Conservation (phyloP, 495 filamentous ascomycete genomes). For the Aspergillus affinis region DNA sequence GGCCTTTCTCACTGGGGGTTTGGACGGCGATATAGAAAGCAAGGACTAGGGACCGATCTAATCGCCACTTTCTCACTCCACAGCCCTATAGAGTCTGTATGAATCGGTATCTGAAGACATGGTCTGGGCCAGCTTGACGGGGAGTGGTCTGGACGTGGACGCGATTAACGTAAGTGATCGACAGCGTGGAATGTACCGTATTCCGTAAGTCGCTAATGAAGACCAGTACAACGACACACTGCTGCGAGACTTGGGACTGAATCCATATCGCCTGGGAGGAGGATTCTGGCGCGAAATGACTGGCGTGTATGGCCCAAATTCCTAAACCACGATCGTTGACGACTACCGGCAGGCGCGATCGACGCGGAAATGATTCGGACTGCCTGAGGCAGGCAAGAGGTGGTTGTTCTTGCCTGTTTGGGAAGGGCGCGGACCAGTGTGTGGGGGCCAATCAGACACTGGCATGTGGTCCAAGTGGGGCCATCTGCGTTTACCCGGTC, state of each 20-base stretch:
- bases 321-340: constrained; percentile 32
- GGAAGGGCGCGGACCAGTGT: too few relatives aligned
- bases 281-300: constrained; percentile 24
- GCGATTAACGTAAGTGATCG: constrained; percentile 26
- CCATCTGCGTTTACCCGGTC: too few relatives aligned
- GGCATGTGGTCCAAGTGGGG: too few relatives aligned
- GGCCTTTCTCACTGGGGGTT: constrained; percentile 48
- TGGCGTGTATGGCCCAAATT: constrained; percentile 28
- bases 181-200: not conserved
- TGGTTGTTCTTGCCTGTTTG: too few relatives aligned
- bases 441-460: too few relatives aligned
- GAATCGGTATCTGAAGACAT: constrained; percentile 29
- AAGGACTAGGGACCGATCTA: not conserved
- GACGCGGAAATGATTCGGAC: not conserved
- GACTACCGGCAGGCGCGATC: constrained; percentile 21
- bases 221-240: constrained; percentile 34
- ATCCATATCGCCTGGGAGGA: constrained; percentile 31
- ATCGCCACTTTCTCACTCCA: not conserved
- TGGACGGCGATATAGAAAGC: constrained; percentile 13
- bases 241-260: constrained; percentile 30
- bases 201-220: not conserved
- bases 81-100: constrained; percentile 18
- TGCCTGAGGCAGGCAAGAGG: too few relatives aligned
- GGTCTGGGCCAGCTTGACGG: constrained; percentile 27
- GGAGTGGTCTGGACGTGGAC: constrained; percentile 27